Evolutionary conservation across 805 yeast genomes (phyloP).

Genomic region (Starmerella apicola): DNA sequence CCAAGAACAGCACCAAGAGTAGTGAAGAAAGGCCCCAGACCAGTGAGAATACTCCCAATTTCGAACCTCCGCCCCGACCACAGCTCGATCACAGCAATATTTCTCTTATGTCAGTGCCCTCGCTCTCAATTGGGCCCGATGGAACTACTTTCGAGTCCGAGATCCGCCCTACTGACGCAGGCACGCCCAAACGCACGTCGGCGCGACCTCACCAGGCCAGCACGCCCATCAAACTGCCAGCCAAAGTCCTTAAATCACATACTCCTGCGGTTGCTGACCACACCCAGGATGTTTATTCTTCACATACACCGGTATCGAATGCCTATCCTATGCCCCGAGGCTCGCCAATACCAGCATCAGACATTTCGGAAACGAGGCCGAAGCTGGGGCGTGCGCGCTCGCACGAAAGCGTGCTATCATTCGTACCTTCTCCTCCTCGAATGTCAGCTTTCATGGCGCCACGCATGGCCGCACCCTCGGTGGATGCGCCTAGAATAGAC

Average conservation of each 20-base stretch:
- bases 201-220: background rate
- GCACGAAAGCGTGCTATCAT: conserved; percentile 19
- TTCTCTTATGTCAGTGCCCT: background rate
- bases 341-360: background rate
- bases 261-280: too few species aligned
- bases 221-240: background rate
- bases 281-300: too few species aligned
- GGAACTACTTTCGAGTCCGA: background rate
- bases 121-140: background rate
- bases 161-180: background rate
- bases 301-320: too few species aligned
- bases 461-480: background rate
- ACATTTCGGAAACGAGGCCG: conserved; percentile 3
- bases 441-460: background rate
- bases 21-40: background rate
- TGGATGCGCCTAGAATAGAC: background rate
- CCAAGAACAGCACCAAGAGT: background rate
- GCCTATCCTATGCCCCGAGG: too few species aligned
- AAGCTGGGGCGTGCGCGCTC: conserved; percentile 12
- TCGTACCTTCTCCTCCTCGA: conserved; percentile 8
- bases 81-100: background rate
- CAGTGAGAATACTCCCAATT: too few species aligned
- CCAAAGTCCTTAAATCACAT: too few species aligned
- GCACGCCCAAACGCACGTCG: background rate
- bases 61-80: too few species aligned